Conservation (phyloP, 2,329 filamentous ascomycete species). For the Leptographium wingfieldii region DNA sequence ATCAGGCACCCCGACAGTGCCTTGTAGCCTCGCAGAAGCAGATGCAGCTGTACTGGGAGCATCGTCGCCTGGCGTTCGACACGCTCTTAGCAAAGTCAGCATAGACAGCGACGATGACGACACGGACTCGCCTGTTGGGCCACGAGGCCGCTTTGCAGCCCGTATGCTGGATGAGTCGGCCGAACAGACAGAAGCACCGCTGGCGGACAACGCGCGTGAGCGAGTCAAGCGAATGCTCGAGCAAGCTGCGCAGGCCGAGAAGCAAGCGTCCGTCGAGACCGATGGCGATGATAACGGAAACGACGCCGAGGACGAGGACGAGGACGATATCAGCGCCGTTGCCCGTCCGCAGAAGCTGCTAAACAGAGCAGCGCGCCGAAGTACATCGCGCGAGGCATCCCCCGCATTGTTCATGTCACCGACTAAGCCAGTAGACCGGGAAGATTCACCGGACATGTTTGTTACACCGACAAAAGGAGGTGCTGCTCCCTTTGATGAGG, state of each 20-base stretch:
- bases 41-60: background rate
- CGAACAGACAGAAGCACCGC: conserved; percentile 1
- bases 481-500: conserved; percentile 23
- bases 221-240: conserved; percentile 31
- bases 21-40: background rate
- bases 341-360: conserved; percentile 21
- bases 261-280: conserved; percentile 9
- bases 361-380: conserved; percentile 14
- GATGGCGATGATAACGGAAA: conserved; percentile 7
- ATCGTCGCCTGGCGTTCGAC: conserved; percentile 7
- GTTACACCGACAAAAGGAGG: conserved; percentile 34
- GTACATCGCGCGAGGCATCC: conserved; percentile 1
- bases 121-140: conserved; percentile 27
- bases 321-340: conserved; percentile 26
- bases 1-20: background rate
- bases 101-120: conserved; percentile 29
- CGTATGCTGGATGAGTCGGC: conserved; percentile 37
- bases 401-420: conserved; percentile 11
- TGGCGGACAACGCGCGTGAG: conserved; percentile 24
- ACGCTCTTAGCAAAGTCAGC: background rate
- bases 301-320: conserved; percentile 15
- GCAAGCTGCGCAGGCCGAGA: conserved; percentile 14
- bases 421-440: conserved; percentile 12
- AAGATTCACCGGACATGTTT: conserved; percentile 40
- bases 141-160: conserved; percentile 51